Conservation (phyloP, 2,329 filamentous ascomycete genomes). For the Penicillium sumatraense region DNA sequence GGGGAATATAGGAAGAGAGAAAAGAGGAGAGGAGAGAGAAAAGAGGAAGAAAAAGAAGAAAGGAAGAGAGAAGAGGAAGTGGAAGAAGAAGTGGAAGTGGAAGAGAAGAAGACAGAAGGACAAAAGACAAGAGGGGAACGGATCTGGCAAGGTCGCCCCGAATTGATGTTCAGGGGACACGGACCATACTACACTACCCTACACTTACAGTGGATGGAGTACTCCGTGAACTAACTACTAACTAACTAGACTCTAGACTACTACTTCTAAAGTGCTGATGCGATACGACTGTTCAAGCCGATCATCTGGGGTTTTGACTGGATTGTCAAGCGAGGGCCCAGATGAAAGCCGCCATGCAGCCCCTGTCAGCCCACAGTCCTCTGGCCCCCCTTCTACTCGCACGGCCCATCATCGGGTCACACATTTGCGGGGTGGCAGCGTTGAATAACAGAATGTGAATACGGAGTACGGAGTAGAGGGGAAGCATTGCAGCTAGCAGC, state of each 20-base stretch:
- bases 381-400: constrained; percentile 5
- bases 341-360: constrained; percentile 18
- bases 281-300: constrained; percentile 8
- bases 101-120: constrained; percentile 12
- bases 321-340: constrained; percentile 12
- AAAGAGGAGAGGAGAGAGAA: constrained; percentile 8
- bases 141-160: constrained; percentile 33
- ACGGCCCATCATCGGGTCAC: constrained; percentile 20
- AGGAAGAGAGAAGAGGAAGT: constrained; percentile 11
- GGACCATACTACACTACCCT: constrained; percentile 18
- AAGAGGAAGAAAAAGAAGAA: constrained; percentile 8
- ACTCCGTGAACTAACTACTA: not conserved
- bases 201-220: not conserved
- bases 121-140: constrained; percentile 13
- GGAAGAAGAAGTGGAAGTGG: constrained; percentile 12
- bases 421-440: constrained; percentile 16
- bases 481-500: too few relatives aligned
- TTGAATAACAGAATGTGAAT: constrained; percentile 1
- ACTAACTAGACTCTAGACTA: not conserved
- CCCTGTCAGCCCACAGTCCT: constrained; percentile 17
- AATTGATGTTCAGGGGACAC: constrained; percentile 28
- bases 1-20: not conserved
- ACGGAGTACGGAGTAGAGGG: not conserved
- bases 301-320: constrained; percentile 18
- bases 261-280: too few relatives aligned